These are phyloP conservation scores for Elsinoe perseae DNA, from an alignment of 2,329 filamentous ascomycete species.

Conservation along the genomic window DNA sequence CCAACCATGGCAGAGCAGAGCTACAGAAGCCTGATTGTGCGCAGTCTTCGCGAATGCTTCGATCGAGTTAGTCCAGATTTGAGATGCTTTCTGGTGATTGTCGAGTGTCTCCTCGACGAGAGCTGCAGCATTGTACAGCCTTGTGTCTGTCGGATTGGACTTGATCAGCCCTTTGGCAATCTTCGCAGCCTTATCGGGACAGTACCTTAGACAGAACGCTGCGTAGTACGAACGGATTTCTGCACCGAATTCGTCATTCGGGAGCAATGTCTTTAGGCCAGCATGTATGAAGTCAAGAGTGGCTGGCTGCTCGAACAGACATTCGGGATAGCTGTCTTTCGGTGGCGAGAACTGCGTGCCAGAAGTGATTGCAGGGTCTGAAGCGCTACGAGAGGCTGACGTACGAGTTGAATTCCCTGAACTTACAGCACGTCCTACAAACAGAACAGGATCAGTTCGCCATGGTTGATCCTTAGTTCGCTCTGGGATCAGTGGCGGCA, in stretches of 20 bases:
- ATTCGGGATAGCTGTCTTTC: neutral
- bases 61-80: conserved; percentile 62
- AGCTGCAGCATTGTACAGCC: conserved; percentile 73
- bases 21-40: conserved; percentile 32
- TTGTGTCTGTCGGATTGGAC: conserved; percentile 52
- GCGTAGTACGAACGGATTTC: conserved; percentile 32
- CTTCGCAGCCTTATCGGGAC: conserved; percentile 53
- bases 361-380: conserved; percentile 14
- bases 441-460: conserved; percentile 10
- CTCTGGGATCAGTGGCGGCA: conserved; percentile 43
- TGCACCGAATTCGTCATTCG: conserved; percentile 45
- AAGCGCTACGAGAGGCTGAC: no score
- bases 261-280: conserved; percentile 49
- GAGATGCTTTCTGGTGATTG: conserved; percentile 51
- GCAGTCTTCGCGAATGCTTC: conserved; percentile 37
- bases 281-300: conserved; percentile 44
- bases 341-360: conserved; percentile 15
- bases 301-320: conserved; percentile 42
- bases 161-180: conserved; percentile 68
- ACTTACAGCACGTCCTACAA: no score
- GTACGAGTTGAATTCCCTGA: no score
- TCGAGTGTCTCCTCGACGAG: conserved; percentile 58
- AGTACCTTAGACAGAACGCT: conserved; percentile 54
- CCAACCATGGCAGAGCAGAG: conserved; percentile 54
- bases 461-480: neutral